These are phyloP conservation scores for Trichomonascaceae sp. DNA, from an alignment of 1,139 yeast genomes.

Conservation along the genomic window DNA sequence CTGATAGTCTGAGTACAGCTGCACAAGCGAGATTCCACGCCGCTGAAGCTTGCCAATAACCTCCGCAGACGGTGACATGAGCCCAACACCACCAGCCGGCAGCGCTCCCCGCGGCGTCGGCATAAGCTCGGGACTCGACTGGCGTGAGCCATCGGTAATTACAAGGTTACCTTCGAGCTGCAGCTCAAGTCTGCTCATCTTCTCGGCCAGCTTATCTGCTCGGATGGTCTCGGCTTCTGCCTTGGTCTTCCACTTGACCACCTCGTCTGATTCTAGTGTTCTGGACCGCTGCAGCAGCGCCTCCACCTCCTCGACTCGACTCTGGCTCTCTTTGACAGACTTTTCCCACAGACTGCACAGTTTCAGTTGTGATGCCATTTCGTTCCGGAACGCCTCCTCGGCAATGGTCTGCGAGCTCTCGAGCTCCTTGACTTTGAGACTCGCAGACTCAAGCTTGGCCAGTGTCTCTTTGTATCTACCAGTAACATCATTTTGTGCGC, in stretches of 20 bases:
- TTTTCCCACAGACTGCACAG: constrained; percentile 47
- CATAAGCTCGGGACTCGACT: background rate
- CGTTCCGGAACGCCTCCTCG: constrained; percentile 46
- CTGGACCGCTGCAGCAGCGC: constrained; percentile 6
- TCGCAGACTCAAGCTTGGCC: constrained; percentile 28
- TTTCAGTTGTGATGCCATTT: constrained; percentile 52
- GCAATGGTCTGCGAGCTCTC: constrained; percentile 35
- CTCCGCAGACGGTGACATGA: constrained; percentile 32
- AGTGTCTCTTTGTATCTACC: constrained; percentile 25
- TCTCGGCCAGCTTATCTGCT: constrained; percentile 18
- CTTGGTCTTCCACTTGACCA: constrained; percentile 19
- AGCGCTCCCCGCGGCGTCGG: constrained; percentile 5
- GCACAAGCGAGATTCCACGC: constrained; percentile 50
- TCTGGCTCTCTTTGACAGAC: constrained; percentile 23
- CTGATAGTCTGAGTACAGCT: constrained; percentile 54
- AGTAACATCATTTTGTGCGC: constrained; percentile 17
- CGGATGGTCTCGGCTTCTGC: constrained; percentile 19
- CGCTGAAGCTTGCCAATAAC: constrained; percentile 35
- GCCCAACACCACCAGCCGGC: constrained; percentile 10
- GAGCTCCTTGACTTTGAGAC: constrained; percentile 33
- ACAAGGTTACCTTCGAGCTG: constrained; percentile 18
- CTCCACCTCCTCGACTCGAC: constrained; percentile 31
- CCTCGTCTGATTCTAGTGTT: constrained; percentile 26
- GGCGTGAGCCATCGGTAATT: constrained; percentile 1
- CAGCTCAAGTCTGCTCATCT: constrained; percentile 20